Evolutionary conservation across 2,329 filamentous ascomycete species (phyloP).

Genomic region (Gnomoniopsis smithogilvyi): DNA sequence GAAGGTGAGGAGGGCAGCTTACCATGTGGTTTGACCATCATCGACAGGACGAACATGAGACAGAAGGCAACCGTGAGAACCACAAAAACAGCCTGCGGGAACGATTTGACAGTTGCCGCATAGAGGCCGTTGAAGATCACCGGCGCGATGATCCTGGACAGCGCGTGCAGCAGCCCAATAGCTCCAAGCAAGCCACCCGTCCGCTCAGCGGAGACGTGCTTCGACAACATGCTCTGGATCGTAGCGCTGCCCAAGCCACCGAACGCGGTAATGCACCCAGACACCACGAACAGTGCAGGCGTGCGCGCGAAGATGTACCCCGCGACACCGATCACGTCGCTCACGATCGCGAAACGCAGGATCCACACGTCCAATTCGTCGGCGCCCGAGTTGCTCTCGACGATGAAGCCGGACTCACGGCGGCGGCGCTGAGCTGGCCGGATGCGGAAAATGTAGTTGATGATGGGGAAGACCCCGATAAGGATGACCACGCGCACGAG

Average conservation of each 20-base stretch:
- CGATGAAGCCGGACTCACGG: conserved; percentile 33
- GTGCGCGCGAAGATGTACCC: conserved; percentile 69
- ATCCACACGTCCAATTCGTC: conserved; percentile 75
- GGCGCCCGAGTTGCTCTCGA: conserved; percentile 62
- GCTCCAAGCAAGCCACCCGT: conserved; percentile 89
- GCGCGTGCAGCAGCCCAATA: conserved; percentile 78
- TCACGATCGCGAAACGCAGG: conserved; percentile 70
- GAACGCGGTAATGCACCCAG: conserved; percentile 69
- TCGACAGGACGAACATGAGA: conserved; percentile 62
- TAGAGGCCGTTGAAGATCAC: conserved; percentile 85
- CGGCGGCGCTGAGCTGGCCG: conserved; percentile 43
- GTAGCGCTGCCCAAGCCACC: conserved; percentile 86
- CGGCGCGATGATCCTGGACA: conserved; percentile 76
- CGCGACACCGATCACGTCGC: conserved; percentile 72
- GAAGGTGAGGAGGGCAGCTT: conserved; percentile 34
- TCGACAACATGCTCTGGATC: conserved; percentile 79
- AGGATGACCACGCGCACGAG: conserved; percentile 72
- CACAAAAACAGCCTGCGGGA: conserved; percentile 81
- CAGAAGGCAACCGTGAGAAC: conserved; percentile 66
- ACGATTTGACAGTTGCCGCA: conserved; percentile 71
- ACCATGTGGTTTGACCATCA: conserved; percentile 73
- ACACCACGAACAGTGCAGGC: conserved; percentile 63
- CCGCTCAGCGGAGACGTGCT: conserved; percentile 79
- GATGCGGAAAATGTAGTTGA: conserved; percentile 72
- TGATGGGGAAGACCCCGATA: conserved; percentile 68